Conservation (phyloP, 2,329 filamentous ascomycete species). For the Xylaria sp. region DNA sequence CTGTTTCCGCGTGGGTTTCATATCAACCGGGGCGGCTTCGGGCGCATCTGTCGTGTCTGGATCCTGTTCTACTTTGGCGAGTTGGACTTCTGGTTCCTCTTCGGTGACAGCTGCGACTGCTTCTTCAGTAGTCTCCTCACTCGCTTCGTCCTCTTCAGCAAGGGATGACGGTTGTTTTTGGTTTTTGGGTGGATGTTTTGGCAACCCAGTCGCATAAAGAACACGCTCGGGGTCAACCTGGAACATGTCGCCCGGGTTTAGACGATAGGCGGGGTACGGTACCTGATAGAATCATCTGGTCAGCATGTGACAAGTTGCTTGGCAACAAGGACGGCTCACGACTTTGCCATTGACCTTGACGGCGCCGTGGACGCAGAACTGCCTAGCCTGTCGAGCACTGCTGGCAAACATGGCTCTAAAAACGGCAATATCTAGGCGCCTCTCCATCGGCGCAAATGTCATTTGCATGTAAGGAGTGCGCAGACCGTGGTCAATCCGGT, state of each 20-base stretch:
- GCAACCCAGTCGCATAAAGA: slow-evolving; percentile 81
- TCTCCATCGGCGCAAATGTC: slow-evolving; percentile 89
- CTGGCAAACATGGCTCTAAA: slow-evolving; percentile 94
- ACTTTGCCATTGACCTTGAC: slow-evolving; percentile 97
- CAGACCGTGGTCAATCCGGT: neutral
- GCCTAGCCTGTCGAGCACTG: slow-evolving; percentile 88
- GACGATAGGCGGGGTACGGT: slow-evolving; percentile 86
- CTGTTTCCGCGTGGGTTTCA: slow-evolving; percentile 41
- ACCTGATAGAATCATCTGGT: slow-evolving; percentile 62
- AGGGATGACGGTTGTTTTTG: neutral
- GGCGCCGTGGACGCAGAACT: slow-evolving; percentile 90
- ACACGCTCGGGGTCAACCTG: slow-evolving; percentile 90
- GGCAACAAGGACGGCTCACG: slow-evolving; percentile 54
- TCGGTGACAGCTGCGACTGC: slow-evolving; percentile 32
- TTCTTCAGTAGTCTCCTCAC: slow-evolving; percentile 30
- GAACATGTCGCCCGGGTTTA: slow-evolving; percentile 98
- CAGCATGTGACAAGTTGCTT: slow-evolving; percentile 7
- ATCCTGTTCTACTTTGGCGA: slow-evolving; percentile 41
- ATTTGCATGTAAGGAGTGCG: slow-evolving; percentile 94
- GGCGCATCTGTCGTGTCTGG: slow-evolving; percentile 46
- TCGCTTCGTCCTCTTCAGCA: slow-evolving; percentile 30
- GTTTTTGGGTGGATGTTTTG: slow-evolving; percentile 55
- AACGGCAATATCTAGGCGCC: slow-evolving; percentile 90
- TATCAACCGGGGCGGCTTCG: slow-evolving; percentile 32
- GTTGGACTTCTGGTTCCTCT: slow-evolving; percentile 35